Evolutionary conservation across 108 stramenopile species (phyloP), one percentile per base, ranked within the genome.

Genomic region (Aurantiochytrium sp.): DNA sequence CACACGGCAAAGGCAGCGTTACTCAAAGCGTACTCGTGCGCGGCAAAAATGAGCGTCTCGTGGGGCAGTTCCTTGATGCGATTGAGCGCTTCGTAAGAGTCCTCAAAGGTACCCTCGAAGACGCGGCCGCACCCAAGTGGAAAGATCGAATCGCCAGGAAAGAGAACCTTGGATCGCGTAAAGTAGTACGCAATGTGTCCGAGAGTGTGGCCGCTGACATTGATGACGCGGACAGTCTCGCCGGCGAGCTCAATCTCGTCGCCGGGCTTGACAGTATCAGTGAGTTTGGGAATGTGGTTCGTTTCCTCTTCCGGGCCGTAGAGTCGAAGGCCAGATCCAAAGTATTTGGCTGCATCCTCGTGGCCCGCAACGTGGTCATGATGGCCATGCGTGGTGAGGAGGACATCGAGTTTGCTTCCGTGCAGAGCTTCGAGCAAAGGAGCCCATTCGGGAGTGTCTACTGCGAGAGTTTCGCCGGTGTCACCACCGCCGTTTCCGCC

Each of bases 131-230:
- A 97, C 43, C 96, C 96, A 47, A 96, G 91, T 19, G 94, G 87
- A 89, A 97, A 97, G 10, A 97, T 91, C 76, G 94, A 89, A 71
- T 97, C 96, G 10, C 96, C 96, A 25, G 93, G 93, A 91, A 96
- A 97, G 16, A 92, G 94, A 18, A 89, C 92, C 58, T 94, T 91
- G 51, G 93, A 90, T 16, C 88, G 73, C 5, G 94, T 93, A 87
- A 96, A 96, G 91, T 97, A 94, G 89, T 93, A 96, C 4, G 96
- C 95, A 59, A 97, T 92, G 64, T 97, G 96, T 8, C 96, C 96
- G 0, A 88, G 71, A 0, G 96, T 97, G 88, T 97, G 96, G 5
- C 96, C 96, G 3, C 95, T 95, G 5, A 95, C 96, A 89, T 97
- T 95, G 58, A 97, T 91, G 1, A 95, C 94, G 55, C 90, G 83